phyloP scores from a whole-genome alignment of 345 rosid species.

The Arabidopsis arenosa region DNA sequence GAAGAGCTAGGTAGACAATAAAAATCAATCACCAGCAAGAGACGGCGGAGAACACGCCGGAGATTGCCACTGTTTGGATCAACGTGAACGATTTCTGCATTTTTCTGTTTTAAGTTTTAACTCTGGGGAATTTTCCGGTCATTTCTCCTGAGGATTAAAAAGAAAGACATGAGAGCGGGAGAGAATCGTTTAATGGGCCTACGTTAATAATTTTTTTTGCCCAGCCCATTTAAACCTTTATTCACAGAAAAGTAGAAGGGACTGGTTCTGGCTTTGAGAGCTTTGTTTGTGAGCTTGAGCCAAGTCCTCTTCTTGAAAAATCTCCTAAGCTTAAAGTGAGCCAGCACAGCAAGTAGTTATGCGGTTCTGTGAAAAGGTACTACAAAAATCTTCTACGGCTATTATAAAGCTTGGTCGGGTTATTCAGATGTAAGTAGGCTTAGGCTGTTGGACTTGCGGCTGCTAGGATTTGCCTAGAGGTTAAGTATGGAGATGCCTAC shows the following conservation, averaged over 20 bases:
- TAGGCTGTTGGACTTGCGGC: not conserved
- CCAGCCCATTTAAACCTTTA: slow-evolving; percentile 3
- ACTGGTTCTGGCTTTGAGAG: slow-evolving; percentile 39
- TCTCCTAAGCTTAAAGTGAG: slow-evolving; percentile 48
- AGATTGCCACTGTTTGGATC: slow-evolving; percentile 75
- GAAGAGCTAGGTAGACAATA: not conserved
- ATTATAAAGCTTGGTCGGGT: not conserved
- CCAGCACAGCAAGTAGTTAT: slow-evolving; percentile 4
- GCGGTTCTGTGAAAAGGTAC: not conserved
- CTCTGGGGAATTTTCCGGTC: not conserved
- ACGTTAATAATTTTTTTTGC: not conserved
- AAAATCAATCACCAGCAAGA: slow-evolving; percentile 58
- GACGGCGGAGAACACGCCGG: slow-evolving; percentile 85
- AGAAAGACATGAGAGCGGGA: slow-evolving; percentile 22
- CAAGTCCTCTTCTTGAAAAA: slow-evolving; percentile 53
- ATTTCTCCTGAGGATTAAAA: not conserved
- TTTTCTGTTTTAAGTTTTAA: not conserved
- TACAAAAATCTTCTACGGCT: not conserved
- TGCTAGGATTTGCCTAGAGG: not conserved
- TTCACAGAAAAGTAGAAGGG: not conserved
- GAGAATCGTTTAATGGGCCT: slow-evolving; percentile 31
- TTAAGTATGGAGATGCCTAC: not conserved
- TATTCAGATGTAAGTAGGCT: not conserved
- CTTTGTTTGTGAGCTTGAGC: slow-evolving; percentile 49
- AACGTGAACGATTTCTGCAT: slow-evolving; percentile 75